Evolutionary conservation across 2,329 filamentous ascomycete species (phyloP), one percentile per base, ranked within the genome.

Genomic region (Trichophyton simii): DNA sequence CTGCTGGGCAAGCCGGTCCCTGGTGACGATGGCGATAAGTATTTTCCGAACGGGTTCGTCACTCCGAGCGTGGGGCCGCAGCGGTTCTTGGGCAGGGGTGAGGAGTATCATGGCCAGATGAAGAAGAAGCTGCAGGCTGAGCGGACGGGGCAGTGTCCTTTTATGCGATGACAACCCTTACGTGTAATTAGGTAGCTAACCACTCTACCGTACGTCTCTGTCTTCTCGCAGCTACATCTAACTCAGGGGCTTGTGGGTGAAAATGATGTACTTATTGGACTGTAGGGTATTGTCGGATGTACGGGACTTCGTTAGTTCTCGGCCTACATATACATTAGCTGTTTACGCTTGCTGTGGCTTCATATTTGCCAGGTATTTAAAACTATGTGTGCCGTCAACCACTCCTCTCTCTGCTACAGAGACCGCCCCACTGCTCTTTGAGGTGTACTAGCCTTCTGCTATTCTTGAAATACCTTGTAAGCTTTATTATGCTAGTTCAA

Each of bases 41-140:
- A 77, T 65, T 71, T 72, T 62, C 78, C 80, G 0, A 67, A 77
- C 58, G 82, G 82, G 7, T 80, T 79, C 64, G 64, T 71, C 42
- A 69, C 78, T 52, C 75, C 79, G 20, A 83, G 89, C 57, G 71
- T 89, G 18, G 87, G 87, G 0, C 88, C 87, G 0, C 75, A 71
- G 60, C 76, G 73, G 57, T 78, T 82, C 59, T 75, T 77, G 59
- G 80, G 80, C 1, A 78, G 78, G 65, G 84, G 84, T 0, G 60
- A 70, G n/a, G 76, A 79, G 20, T 78, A 83, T 65, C 73, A 77
- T 63, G 76, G 76, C 20, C 70, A 63, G 11, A 75, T 72, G 59
- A 72, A 73, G 55, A 68, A 72, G 65, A 73, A 67, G 59, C 63
- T 81, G 65, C 68, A 61, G 57, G 68, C 48, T 42, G 67, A 72